Evolutionary conservation across 768 basidiomycete genomes (phyloP).

Genomic region (Leccinum rimulosum): DNA sequence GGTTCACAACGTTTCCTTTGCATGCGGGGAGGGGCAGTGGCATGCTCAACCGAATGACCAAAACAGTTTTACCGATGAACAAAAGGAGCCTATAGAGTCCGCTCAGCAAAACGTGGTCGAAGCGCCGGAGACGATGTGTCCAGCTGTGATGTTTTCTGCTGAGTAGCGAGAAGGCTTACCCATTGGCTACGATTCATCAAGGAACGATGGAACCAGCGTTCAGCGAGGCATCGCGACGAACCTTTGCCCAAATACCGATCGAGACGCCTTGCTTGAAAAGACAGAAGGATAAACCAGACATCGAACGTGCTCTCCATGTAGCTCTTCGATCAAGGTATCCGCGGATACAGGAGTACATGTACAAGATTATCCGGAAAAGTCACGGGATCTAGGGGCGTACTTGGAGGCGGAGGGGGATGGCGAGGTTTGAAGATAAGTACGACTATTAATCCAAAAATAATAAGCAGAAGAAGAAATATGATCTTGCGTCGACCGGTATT

Average conservation of each 20-base stretch:
- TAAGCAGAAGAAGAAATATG: constrained; percentile 86
- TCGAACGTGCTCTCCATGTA: constrained; percentile 15
- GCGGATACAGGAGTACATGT: constrained; percentile 31
- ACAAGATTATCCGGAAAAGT: constrained; percentile 27
- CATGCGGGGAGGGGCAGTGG: constrained; percentile 1
- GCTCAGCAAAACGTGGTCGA: constrained; percentile 8
- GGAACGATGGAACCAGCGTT: constrained; percentile 4
- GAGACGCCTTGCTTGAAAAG: constrained; percentile 3
- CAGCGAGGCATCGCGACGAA: constrained; percentile 11
- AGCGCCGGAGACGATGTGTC: constrained; percentile 5
- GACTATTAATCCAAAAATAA: constrained; percentile 85
- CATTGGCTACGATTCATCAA: constrained; percentile 10
- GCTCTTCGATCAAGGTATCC: constrained; percentile 29
- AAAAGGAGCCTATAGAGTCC: constrained; percentile 3
- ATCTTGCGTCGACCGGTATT: constrained; percentile 91
- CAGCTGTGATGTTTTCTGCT: background rate
- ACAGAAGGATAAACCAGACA: constrained; percentile 6
- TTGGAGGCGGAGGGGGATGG: constrained; percentile 40
- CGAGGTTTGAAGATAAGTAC: constrained; percentile 93
- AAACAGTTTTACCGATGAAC: constrained; percentile 21
- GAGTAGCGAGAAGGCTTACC: constrained; percentile 9
- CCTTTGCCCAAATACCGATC: constrained; percentile 12
- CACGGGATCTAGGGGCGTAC: constrained; percentile 27
- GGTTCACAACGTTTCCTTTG: background rate
- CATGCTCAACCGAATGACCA: constrained; percentile 10